Base-by-base conservation (phyloP, 139 green algal genomes). In the Trebouxia sp. region DNA sequence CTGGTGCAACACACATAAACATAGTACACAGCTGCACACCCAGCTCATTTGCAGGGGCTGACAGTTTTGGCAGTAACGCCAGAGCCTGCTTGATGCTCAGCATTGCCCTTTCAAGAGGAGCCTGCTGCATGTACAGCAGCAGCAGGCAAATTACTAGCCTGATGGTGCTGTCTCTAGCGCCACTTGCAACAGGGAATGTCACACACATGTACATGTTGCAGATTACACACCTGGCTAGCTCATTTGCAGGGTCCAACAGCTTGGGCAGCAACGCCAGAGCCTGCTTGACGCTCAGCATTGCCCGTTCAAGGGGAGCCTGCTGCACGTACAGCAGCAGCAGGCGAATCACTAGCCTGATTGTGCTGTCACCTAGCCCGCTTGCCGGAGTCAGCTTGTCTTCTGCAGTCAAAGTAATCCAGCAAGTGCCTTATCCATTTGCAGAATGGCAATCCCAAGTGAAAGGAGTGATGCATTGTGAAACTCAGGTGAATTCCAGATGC, bases 321-420 rank as follows among this genome's bases (percentile, higher is more conserved):
- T 65, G 81, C 12, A 86, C 50, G 7, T 79, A 82, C 28, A 78
- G 77, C 58, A 86, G 53, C 42, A 83, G 45, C 50, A 86, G 65
- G 32, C 76, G 76, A 26, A 83, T 1, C 7, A 72, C 45, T 32
- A 86, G 55, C n/a, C 82, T 75, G 17, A 41, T 39, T 17, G 39
- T 28, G 11, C 72, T 22, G 8, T 85, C 58, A 28, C 45, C 45
- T 6, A 80, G 37, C 0, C 35, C 75, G 7, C 35, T 6, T n/a
- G 32, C 8, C 5, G 65, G 1, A 30, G 8, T 45, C 1, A 1
- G 2, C 35, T 43, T 35, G 3, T 72, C 62, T 8, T 35, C 62
- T 72, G 62, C 62, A 45, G 10, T 17, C 14, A 14, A 53, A 53
- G 14, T 53, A 17, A 53, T 17, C 47, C 15, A 53, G 47, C 20